A percentile compares a stretch with the other conserved stretches of the same genome.
Evolutionary conservation across 352 stramenopile species (phyloP).

Genomic region (Pythium phragmiticola): DNA sequence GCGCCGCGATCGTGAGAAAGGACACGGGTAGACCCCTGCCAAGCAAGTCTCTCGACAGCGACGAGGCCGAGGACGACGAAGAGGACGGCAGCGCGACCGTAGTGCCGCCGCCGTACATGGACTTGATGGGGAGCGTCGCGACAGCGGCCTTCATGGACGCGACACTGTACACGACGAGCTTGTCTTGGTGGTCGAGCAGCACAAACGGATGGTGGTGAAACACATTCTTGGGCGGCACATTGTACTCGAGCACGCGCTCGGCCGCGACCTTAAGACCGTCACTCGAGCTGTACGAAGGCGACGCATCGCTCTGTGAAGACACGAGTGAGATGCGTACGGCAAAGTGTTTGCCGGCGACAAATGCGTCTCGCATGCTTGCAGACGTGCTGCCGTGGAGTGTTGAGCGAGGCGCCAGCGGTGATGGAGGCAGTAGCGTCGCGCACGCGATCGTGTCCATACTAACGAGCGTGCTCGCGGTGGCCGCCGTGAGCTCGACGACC

Average conservation of each 20-base stretch:
- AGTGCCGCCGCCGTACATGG: slow-evolving; percentile 37
- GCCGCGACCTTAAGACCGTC: slow-evolving; percentile 46
- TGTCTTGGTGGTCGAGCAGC: slow-evolving; percentile 56
- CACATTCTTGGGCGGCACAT: slow-evolving; percentile 35
- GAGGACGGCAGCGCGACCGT: slow-evolving; percentile 21
- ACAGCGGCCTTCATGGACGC: slow-evolving; percentile 55
- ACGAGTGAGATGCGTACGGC: slow-evolving; percentile 49
- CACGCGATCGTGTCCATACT: slow-evolving; percentile 38
- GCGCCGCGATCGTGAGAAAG: slow-evolving; percentile 38
- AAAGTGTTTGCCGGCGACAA: slow-evolving; percentile 60
- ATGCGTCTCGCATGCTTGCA: slow-evolving; percentile 32
- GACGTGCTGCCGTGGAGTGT: slow-evolving; percentile 20
- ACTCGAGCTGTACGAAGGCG: slow-evolving; percentile 3
- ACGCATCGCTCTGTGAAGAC: slow-evolving; percentile 12
- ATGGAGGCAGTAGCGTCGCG: slow-evolving; percentile 42
- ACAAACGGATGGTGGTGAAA: slow-evolving; percentile 73
- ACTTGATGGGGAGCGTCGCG: slow-evolving; percentile 50
- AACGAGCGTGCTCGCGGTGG: slow-evolving; percentile 19
- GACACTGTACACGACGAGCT: slow-evolving; percentile 63
- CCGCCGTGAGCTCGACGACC: slow-evolving; percentile 33
- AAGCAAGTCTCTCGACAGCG: slow-evolving; percentile 15
- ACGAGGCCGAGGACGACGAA: background rate
- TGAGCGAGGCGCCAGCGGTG: slow-evolving; percentile 29
- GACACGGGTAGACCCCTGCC: slow-evolving; percentile 26
- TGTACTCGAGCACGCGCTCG: slow-evolving; percentile 50